Conservation (phyloP, 2,329 filamentous ascomycete genomes). For the Microcera coccophila region DNA sequence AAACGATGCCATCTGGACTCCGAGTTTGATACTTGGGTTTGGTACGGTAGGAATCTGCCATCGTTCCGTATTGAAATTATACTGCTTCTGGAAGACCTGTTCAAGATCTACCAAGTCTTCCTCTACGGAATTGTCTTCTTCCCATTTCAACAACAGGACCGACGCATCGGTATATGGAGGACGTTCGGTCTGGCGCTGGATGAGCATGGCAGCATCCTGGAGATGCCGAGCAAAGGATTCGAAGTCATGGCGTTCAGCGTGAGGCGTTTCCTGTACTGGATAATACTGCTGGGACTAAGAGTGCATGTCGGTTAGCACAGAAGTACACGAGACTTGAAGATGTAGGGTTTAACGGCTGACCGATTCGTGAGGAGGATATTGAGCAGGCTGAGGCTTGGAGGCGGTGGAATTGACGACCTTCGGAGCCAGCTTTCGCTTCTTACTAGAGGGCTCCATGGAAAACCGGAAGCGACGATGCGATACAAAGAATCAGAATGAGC, state of each 20-base stretch:
- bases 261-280: constrained; percentile 39
- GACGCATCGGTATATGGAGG: constrained; percentile 56
- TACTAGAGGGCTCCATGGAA: constrained; percentile 42
- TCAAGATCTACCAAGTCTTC: constrained; percentile 54
- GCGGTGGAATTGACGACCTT: constrained; percentile 35
- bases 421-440: constrained; percentile 43
- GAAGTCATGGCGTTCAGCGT: constrained; percentile 56
- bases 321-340: constrained; percentile 10
- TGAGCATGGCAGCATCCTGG: constrained; percentile 65
- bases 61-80: constrained; percentile 57
- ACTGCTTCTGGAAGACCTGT: constrained; percentile 55
- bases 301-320: constrained; percentile 19
- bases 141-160: constrained; percentile 59
- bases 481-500: constrained; percentile 12
- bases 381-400: constrained; percentile 30
- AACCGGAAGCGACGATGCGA: constrained; percentile 6
- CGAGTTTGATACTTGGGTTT: constrained; percentile 59
- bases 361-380: constrained; percentile 33
- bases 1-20: constrained; percentile 57
- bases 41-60: constrained; percentile 59
- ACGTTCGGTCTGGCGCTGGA: constrained; percentile 59
- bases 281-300: constrained; percentile 31
- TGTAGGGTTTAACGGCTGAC: constrained; percentile 28
- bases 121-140: constrained; percentile 54
- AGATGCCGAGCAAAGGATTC: constrained; percentile 64